These are phyloP conservation scores for Circinella minor DNA, from an alignment of 371 early-diverging fungal genomes.

Conservation along the genomic window DNA sequence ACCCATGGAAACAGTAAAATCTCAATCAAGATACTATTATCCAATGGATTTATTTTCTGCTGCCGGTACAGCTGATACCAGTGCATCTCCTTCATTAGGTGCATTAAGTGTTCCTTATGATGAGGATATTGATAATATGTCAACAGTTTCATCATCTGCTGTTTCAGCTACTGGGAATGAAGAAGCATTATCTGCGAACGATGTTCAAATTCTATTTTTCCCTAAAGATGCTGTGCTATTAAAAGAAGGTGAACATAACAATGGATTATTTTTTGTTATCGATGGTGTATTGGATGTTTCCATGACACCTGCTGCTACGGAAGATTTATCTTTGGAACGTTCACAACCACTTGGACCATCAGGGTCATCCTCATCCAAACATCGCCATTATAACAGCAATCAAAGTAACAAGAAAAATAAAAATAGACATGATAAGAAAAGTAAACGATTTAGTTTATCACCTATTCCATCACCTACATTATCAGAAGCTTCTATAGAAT, in stretches of 20 bases:
- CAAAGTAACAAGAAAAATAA: neutral
- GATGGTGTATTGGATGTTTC: constrained; percentile 88
- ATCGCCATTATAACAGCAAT: too few relatives aligned
- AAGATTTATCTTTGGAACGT: constrained; percentile 35
- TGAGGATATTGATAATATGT: constrained; percentile 41
- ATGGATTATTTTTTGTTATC: constrained; percentile 91
- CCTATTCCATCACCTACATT: constrained; percentile 13
- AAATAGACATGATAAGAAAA: constrained; percentile 9
- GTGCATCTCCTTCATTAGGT: constrained; percentile 40
- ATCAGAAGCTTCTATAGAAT: constrained; percentile 5
- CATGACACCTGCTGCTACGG: constrained; percentile 52
- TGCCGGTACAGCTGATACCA: constrained; percentile 41
- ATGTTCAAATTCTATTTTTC: constrained; percentile 72
- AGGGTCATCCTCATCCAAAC: too few relatives aligned
- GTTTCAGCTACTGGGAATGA: constrained; percentile 39
- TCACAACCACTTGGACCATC: too few relatives aligned
- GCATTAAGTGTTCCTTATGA: constrained; percentile 36
- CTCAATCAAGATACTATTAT: constrained; percentile 21
- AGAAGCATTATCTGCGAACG: constrained; percentile 51
- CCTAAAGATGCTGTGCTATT: constrained; percentile 78
- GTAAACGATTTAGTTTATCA: constrained; percentile 6
- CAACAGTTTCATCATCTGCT: constrained; percentile 58
- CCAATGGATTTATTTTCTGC: constrained; percentile 56
- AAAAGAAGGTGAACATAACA: constrained; percentile 82
- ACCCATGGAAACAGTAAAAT: constrained; percentile 14